These are phyloP conservation scores for Starmera quercuum DNA, from an alignment of 805 yeast genomes.

Conservation along the genomic window DNA sequence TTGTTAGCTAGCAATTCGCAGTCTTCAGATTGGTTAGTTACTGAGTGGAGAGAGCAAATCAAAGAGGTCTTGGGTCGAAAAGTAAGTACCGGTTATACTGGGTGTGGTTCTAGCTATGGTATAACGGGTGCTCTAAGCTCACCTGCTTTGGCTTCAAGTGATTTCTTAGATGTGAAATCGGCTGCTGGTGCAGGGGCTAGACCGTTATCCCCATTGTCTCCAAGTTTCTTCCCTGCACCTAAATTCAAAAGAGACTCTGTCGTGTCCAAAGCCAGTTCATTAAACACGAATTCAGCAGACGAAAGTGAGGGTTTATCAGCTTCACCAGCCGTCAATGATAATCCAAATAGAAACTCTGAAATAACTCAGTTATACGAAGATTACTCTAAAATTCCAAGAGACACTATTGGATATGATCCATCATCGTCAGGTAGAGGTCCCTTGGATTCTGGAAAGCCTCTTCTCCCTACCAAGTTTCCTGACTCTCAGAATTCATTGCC, in stretches of 20 bases:
- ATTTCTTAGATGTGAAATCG: conserved; percentile 19
- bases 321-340: conserved; percentile 4
- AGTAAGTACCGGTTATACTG: conserved; percentile 55
- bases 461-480: too few relatives aligned
- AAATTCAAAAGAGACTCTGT: conserved; percentile 17
- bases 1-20: conserved; percentile 28
- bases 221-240: conserved; percentile 29
- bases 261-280: conserved; percentile 13
- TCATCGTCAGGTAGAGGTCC: too few relatives aligned
- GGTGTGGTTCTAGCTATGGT: conserved; percentile 69
- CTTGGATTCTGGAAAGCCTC: too few relatives aligned
- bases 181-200: conserved; percentile 6
- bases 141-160: conserved; percentile 32
- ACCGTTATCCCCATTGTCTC: conserved; percentile 27
- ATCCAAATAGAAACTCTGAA: conserved; percentile 19
- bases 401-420: not conserved
- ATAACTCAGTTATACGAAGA: conserved; percentile 25
- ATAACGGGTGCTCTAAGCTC: conserved; percentile 51
- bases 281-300: conserved; percentile 9
- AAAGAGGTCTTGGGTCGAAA: conserved; percentile 50
- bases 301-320: conserved; percentile 8
- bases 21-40: conserved; percentile 42
- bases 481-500: not conserved
- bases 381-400: conserved; percentile 18
- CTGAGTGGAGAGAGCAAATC: conserved; percentile 53